Evolutionary conservation across 805 yeast genomes (phyloP), one percentile per base, ranked within the genome.

Genomic region (Candida parachauliodes): DNA sequence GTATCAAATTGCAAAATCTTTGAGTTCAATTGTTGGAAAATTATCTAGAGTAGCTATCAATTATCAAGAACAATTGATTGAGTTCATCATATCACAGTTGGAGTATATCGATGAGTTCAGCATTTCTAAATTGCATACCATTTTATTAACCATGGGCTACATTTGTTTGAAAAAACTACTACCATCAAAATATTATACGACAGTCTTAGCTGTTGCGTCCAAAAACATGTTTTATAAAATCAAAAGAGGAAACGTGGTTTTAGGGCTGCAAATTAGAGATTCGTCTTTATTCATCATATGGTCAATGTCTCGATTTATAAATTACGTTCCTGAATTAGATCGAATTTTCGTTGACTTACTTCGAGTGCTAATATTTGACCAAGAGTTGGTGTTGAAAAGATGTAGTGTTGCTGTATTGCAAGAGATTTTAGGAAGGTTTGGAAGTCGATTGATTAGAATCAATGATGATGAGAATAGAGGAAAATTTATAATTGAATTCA

Each of bases 381-480:
- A 69, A 16, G 96, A 88, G 38, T 62, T 87, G 14, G 70, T 80
- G 41, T 75, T 88, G 5, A 68, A 96, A 39, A 67, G 94, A 40
- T 89, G 96, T 12, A 81, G 89, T 1, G 68, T 87, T 4, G 96
- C 97, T 1, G 91, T 93, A 0, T 50, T 89, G 5, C 97, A 89
- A 52, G 98, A 89, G 50, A 68, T 83, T 11, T 54, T 87, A 2
- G 98, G 98, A 0, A 62, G 97, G 25, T 81, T 78, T 52, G 85
- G 85, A 1, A 60, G 59, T 9, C 22, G 40, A 21, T 40, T 69
- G 19, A 60, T 78, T 49, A 45, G 41, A 3, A 35, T 46, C 4
- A 15, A 34, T 15, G 48, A 48, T 10, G 46, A 23, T 1, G 42
- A 31, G 3, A 28, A 31, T 1, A 36, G 59, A 11, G 65, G 73